phyloP scores from a whole-genome alignment of 2,329 filamentous ascomycete genomes.

The Exophiala lecanii-corni region DNA sequence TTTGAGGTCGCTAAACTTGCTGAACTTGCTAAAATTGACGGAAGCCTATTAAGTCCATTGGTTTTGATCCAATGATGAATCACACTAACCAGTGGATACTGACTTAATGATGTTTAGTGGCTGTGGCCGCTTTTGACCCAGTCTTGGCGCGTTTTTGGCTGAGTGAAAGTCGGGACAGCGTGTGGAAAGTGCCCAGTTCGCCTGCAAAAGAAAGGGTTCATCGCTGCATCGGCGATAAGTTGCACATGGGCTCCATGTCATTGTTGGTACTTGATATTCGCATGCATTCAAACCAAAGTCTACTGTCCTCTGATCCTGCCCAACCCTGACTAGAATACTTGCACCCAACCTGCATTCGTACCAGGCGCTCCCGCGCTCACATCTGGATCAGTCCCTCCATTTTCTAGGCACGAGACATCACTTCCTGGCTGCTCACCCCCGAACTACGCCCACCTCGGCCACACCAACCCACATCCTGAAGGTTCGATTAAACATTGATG shows the following conservation, averaged over 20 bases:
- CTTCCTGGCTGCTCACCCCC: neutral
- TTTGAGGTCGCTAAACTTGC: too few species aligned
- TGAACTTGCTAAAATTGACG: too few species aligned
- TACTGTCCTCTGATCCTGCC: too few species aligned
- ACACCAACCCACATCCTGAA: slow-evolving; percentile 3
- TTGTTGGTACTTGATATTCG: neutral
- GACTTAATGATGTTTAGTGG: too few species aligned
- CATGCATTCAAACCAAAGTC: too few species aligned
- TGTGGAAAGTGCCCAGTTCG: neutral
- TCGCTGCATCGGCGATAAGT: neutral
- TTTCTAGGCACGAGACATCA: neutral
- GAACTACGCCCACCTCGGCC: neutral
- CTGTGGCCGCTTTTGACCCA: too few species aligned
- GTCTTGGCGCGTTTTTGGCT: neutral
- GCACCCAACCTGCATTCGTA: neutral
- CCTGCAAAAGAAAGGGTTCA: neutral
- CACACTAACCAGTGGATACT: too few species aligned
- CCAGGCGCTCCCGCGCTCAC: neutral
- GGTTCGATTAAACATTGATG: slow-evolving; percentile 39
- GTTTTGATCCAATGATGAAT: too few species aligned
- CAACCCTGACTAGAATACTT: neutral
- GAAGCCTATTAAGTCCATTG: too few species aligned
- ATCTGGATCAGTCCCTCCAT: neutral
- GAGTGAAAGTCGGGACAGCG: neutral
- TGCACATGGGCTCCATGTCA: neutral